Evolutionary conservation across 495 filamentous ascomycete genomes (phyloP).

Genomic region (Entonaema liquescens): DNA sequence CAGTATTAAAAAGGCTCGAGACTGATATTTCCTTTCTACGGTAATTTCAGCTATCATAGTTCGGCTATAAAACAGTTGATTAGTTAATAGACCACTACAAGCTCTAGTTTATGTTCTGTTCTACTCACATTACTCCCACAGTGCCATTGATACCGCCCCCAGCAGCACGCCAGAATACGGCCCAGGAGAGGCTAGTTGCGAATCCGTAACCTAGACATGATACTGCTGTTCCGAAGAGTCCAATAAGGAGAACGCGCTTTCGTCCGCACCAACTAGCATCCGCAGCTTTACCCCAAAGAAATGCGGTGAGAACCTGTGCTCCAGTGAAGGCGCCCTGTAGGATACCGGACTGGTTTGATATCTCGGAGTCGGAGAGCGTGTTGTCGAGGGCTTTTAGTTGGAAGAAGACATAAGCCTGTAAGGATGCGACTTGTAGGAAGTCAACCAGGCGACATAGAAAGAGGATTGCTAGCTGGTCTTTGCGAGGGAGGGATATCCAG

Average conservation of each 20-base stretch:
- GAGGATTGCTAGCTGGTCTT: constrained; percentile 58
- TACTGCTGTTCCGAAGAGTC: constrained; percentile 68
- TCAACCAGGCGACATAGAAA: constrained; percentile 59
- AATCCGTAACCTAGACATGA: constrained; percentile 78
- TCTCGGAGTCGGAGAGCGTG: constrained; percentile 66
- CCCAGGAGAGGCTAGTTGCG: constrained; percentile 67
- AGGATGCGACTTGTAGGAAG: constrained; percentile 57
- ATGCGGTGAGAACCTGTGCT: constrained; percentile 77
- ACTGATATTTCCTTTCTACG: constrained; percentile 66
- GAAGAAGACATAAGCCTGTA: constrained; percentile 71
- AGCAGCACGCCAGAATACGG: constrained; percentile 69
- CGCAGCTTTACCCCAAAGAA: constrained; percentile 75
- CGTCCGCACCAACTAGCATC: constrained; percentile 72
- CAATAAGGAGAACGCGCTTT: constrained; percentile 72
- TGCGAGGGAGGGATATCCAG: constrained; percentile 52
- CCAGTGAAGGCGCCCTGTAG: constrained; percentile 75
- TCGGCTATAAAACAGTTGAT: constrained; percentile 44
- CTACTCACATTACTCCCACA: constrained; percentile 67
- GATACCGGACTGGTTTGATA: constrained; percentile 73
- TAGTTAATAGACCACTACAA: not conserved
- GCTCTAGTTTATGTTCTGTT: not conserved
- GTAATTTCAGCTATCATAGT: constrained; percentile 78
- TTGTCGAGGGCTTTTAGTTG: constrained; percentile 69
- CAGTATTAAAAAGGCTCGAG: constrained; percentile 66
- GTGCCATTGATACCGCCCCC: constrained; percentile 77